Evolutionary conservation across 1,284 basidiomycete genomes (phyloP), one percentile per base, ranked within the genome.

Genomic region (Ustilago esculenta): DNA sequence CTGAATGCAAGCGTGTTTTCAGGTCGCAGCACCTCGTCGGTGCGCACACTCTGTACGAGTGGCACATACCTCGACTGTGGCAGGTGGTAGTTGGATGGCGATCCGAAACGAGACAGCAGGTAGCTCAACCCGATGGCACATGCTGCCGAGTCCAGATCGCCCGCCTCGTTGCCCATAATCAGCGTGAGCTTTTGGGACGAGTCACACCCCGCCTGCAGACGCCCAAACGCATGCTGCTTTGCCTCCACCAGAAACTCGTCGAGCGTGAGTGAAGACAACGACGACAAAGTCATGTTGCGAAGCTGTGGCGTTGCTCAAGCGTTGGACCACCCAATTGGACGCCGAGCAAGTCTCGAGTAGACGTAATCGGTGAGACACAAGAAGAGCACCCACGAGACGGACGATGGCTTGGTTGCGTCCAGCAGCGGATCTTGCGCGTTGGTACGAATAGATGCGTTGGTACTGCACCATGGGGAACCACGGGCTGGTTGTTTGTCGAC

Each of bases 11-110:
- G 50, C 23, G 71, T 80, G 82, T 98, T 98, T 81, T 98, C 95
- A 12, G 90, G 88, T 23, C 95, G 90, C 18, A 98, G 86, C 25
- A 79, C 77, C 55, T 97, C 86, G 80, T 93, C 91, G 1, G 85
- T 81, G 5, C 87, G 86, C 0, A 87, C 84, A 0, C 89, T 90
- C 64, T 90, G 90, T 50, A 91, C 84, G 29, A 98, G 85, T 0
- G 95, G 87, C 18, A 94, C 85, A n/a, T 70, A 79, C 11, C 24
- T 52, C 10, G 72, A 59, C 15, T n/a, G 24, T 3, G 39, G 33
- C 18, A 76, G 43, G n/a, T 47, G 32, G 42, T 68, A 55, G 23
- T 48, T 32, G 6, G 49, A 29, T 2, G 51, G 50, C 12, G 55
- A 7, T 7, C 65, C 56, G 24, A 69, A 73, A 17, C 59, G 52